These are phyloP conservation scores for Mucuna pruriens DNA, from an alignment of 306 rosid species.

Conservation along the genomic window DNA sequence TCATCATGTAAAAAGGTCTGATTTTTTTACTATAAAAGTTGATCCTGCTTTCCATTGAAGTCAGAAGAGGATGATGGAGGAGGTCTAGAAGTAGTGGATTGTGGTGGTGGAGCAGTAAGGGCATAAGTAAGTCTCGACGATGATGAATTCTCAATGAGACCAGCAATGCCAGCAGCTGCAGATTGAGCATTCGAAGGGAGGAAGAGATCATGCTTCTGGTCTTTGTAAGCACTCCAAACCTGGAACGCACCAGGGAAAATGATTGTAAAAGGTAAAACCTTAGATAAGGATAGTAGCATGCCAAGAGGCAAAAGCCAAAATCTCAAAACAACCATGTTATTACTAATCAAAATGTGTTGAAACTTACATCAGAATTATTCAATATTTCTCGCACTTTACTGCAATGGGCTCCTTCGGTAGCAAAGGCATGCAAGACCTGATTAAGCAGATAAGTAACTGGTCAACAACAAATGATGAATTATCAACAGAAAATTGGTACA, in stretches of 20 bases:
- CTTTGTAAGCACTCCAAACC: conserved; percentile 99
- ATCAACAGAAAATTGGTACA: conserved; percentile 17
- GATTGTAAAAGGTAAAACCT: background rate
- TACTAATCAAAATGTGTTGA: background rate
- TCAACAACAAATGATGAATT: conserved; percentile 2
- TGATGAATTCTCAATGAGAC: conserved; percentile 89
- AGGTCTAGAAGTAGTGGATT: conserved; percentile 59
- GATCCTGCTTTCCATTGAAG: conserved; percentile 62
- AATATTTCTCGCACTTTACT: conserved; percentile 91
- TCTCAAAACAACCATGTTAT: background rate
- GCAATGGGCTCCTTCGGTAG: conserved; percentile 99
- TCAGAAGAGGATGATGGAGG: conserved; percentile 55
- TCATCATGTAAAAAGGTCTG: conserved; percentile 28
- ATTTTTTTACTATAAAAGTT: conserved; percentile 45
- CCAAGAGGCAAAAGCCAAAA: conserved; percentile 11
- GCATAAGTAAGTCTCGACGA: conserved; percentile 85
- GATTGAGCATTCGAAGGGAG: conserved; percentile 99
- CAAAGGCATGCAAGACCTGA: conserved; percentile 98
- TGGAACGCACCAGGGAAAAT: conserved; percentile 40
- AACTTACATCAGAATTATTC: conserved; percentile 86
- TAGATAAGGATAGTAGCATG: background rate
- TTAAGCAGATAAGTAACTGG: conserved; percentile 34
- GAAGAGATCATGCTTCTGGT: conserved; percentile 97
- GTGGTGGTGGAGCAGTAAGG: conserved; percentile 82
- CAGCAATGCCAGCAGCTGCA: conserved; percentile 98